These are phyloP conservation scores for Heracleum sosnowskyi DNA, from an alignment of 129 eudicot species.

Conservation along the genomic window DNA sequence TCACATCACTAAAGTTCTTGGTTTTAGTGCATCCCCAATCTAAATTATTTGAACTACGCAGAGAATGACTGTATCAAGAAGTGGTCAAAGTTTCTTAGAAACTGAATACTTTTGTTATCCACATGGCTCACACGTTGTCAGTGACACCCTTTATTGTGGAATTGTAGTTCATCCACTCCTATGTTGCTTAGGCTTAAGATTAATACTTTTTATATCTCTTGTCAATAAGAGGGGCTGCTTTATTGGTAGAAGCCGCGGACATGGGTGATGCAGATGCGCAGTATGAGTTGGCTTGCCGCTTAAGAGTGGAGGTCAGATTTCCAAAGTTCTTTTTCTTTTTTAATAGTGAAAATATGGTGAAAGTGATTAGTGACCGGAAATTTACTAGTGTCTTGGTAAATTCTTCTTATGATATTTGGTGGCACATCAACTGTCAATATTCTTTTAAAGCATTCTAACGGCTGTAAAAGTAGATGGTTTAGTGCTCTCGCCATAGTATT, in stretches of 20 bases:
- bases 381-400: background rate
- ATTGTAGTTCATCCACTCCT: background rate
- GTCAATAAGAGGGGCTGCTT: conserved; percentile 69
- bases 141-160: background rate
- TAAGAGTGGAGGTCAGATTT: conserved; percentile 60
- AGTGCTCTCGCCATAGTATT: background rate
- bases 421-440: background rate
- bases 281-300: conserved; percentile 66
- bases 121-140: background rate
- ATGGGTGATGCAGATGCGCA: conserved; percentile 93
- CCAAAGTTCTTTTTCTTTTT: background rate
- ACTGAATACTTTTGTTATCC: background rate
- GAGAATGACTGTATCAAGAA: background rate
- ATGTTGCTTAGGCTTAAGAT: background rate
- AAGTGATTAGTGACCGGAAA: background rate
- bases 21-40: background rate
- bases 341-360: background rate
- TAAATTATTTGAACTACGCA: background rate
- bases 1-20: background rate
- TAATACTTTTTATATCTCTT: conserved; percentile 11
- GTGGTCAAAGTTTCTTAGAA: background rate
- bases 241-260: conserved; percentile 83
- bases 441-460: background rate
- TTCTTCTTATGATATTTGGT: background rate
- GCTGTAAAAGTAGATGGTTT: background rate